A percentile compares a stretch with the other conserved stretches of the same genome.
Conservation (phyloP, 2,329 filamentous ascomycete genomes). For the Monilinia polystroma region DNA sequence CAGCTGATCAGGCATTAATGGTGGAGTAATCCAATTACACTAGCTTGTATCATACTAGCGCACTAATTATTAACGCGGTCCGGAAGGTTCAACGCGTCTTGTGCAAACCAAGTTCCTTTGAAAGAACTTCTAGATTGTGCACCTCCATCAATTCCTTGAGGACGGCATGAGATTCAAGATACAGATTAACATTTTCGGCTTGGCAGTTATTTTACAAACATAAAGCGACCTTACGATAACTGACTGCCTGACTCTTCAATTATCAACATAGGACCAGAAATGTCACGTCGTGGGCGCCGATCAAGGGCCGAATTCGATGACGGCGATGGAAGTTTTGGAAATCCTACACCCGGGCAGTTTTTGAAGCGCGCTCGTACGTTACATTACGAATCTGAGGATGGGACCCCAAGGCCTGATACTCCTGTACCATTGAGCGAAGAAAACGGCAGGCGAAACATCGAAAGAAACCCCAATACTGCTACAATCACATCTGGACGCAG, state of each 20-base stretch:
- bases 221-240: background rate
- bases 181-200: background rate
- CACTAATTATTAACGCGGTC: background rate
- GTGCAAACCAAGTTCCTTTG: background rate
- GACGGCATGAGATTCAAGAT: background rate
- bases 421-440: conserved; percentile 24
- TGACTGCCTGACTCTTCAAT: too few species aligned
- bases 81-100: conserved; percentile 12
- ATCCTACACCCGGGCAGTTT: conserved; percentile 27
- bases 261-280: conserved; percentile 24
- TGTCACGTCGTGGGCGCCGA: conserved; percentile 26
- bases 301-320: conserved; percentile 31
- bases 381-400: conserved; percentile 24
- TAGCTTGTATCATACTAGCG: background rate
- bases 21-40: background rate
- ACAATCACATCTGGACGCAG: background rate
- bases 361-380: conserved; percentile 35
- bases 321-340: conserved; percentile 32
- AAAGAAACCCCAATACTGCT: background rate
- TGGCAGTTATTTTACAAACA: background rate
- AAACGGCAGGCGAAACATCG: conserved; percentile 7
- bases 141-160: background rate
- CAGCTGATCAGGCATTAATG: conserved; percentile 2
- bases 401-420: conserved; percentile 21
- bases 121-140: background rate